These are phyloP conservation scores for Claviceps humidiphila DNA, from an alignment of 2,329 filamentous ascomycete genomes.

Conservation along the genomic window DNA sequence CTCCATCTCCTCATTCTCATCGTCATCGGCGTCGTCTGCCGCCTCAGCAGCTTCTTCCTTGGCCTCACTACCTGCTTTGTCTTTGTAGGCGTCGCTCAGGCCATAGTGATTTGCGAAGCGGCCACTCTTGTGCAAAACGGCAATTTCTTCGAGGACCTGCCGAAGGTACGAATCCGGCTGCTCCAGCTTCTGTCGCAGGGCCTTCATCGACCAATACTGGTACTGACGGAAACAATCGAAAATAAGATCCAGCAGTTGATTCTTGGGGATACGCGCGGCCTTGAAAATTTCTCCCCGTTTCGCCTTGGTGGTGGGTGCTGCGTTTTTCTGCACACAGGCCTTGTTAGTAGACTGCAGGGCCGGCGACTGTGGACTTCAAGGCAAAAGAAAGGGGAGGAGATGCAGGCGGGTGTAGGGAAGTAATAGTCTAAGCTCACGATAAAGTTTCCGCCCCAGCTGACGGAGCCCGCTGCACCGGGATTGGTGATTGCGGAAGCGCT, in stretches of 20 bases:
- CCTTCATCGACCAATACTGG: conserved; percentile 89
- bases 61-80: conserved; percentile 27
- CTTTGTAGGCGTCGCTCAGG: conserved; percentile 46
- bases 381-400: neutral
- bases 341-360: too few species aligned
- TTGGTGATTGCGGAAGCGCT: conserved; percentile 42
- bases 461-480: conserved; percentile 31
- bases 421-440: conserved; percentile 34
- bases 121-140: conserved; percentile 68
- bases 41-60: conserved; percentile 43
- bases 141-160: conserved; percentile 70
- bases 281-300: conserved; percentile 62
- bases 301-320: conserved; percentile 34
- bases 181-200: conserved; percentile 59
- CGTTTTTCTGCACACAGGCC: conserved; percentile 34
- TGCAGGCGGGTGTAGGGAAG: neutral
- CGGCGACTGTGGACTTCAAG: too few species aligned
- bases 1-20: conserved; percentile 63
- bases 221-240: conserved; percentile 74
- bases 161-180: conserved; percentile 94
- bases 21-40: conserved; percentile 51
- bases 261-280: conserved; percentile 76
- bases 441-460: conserved; percentile 31
- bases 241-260: conserved; percentile 75
- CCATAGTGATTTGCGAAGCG: conserved; percentile 79